These are phyloP conservation scores for Xylogone sp. DNA, from an alignment of 2,329 filamentous ascomycete genomes.

Conservation along the genomic window DNA sequence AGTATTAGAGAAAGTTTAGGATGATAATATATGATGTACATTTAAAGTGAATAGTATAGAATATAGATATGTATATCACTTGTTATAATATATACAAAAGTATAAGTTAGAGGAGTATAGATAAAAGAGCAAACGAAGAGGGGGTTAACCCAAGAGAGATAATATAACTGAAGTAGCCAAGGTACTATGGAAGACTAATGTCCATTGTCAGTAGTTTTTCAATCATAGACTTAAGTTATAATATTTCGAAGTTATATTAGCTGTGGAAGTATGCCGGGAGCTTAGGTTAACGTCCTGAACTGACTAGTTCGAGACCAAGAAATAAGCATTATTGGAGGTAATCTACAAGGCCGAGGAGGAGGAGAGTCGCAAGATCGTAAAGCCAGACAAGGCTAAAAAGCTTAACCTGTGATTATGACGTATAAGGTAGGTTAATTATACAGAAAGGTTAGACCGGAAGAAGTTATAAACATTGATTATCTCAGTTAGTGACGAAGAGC, in stretches of 20 bases:
- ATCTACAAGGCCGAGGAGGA: neutral
- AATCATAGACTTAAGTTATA: neutral
- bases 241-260: neutral
- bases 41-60: neutral
- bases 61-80: neutral
- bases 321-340: neutral
- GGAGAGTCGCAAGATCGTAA: neutral
- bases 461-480: neutral
- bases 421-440: neutral
- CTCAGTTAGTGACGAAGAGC: neutral
- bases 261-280: neutral
- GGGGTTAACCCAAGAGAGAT: neutral
- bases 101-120: neutral
- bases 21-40: neutral
- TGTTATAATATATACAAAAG: neutral
- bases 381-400: neutral
- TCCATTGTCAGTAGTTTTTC: neutral
- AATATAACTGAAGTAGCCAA: neutral
- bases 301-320: neutral
- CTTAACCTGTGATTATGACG: neutral
- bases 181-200: neutral
- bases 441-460: neutral
- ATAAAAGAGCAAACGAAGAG: neutral
- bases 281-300: neutral
- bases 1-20: neutral